Evolutionary conservation across 164 flowering plant species (phyloP).

Genomic region (Stephania japonica): DNA sequence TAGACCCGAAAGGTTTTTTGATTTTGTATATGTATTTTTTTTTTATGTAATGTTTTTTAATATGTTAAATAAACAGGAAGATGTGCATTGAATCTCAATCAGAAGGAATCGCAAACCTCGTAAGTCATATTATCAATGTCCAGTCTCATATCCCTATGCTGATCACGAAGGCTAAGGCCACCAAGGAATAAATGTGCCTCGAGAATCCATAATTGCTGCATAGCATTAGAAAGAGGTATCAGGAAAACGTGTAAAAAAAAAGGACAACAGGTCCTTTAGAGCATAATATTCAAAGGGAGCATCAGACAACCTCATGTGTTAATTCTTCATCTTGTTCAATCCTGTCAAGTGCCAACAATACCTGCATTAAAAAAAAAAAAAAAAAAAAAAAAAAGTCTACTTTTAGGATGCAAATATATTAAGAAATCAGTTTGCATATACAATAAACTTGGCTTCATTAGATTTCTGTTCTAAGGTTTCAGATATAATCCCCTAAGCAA

Average conservation of each 20-base stretch:
- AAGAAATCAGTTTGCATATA: background rate
- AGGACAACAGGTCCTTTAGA: background rate
- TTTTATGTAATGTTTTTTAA: background rate
- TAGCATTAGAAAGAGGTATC: conserved; percentile 2
- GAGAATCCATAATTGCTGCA: conserved; percentile 68
- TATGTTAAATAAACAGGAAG: background rate
- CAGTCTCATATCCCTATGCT: conserved; percentile 90
- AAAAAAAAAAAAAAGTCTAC: conserved; percentile 1
- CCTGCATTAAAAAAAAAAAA: conserved; percentile 30
- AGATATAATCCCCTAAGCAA: background rate
- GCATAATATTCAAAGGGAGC: conserved; percentile 1
- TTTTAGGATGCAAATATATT: background rate
- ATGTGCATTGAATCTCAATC: background rate
- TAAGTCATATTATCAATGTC: conserved; percentile 97
- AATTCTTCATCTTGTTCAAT: conserved; percentile 83
- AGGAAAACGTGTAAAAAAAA: background rate
- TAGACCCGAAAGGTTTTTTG: no score
- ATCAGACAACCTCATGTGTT: conserved; percentile 60
- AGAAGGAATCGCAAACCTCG: conserved; percentile 51
- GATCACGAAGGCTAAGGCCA: conserved; percentile 64
- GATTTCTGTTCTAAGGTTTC: background rate
- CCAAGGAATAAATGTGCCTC: conserved; percentile 65
- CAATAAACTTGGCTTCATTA: background rate
- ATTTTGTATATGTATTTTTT: background rate
- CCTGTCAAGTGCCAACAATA: conserved; percentile 75